Base-by-base conservation (phyloP, 495 filamentous ascomycete species). In the Xylaria telfairii region DNA sequence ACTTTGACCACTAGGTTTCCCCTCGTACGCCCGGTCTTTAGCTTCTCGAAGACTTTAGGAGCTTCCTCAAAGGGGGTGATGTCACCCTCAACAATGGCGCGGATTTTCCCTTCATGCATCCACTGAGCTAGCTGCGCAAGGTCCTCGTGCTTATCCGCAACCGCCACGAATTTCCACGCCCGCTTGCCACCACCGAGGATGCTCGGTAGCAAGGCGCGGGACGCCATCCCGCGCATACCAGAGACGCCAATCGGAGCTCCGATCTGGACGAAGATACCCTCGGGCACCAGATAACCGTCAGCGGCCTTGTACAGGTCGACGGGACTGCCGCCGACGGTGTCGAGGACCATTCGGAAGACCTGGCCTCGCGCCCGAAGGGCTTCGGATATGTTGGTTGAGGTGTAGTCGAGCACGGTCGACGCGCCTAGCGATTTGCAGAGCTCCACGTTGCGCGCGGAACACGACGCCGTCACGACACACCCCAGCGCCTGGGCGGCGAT, bases 1-100 rank as follows among this genome's bases (percentile, higher is more conserved):
- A 90, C 85, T 74, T 85, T 80, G 1, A 95, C 83, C 26, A 94
- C 78, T 71, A 94, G 84, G 83, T 94, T 94, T 1, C 92, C 92
- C 74, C 84, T 90, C 30, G 88, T 81, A 46, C 89, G 84, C 9
- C 87, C 86, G 2, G 81, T 87, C 71, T 87, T 90, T 71, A 93
- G 78, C 75, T 82, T 87, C 77, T 87, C 87, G 78, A 89, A 91
- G 0, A 91, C 92, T 73, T 88, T 85, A 24, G 86, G 81, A 19
- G 82, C 87, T 41, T 93, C 86, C 19, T 87, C 87, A 76, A 90
- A 90, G 65, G 84, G 82, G 78, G 86, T 91, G 15, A 83, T 79
- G 54, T 85, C 81, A 0, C 65, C 65, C 70, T 93, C 92, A 46
- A 93, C 79, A 8, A 89, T 81, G 21, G 88, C 81, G 77, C 85